These are phyloP conservation scores for Ephemerocybe angulata DNA, from an alignment of 768 basidiomycete genomes.

Conservation along the genomic window DNA sequence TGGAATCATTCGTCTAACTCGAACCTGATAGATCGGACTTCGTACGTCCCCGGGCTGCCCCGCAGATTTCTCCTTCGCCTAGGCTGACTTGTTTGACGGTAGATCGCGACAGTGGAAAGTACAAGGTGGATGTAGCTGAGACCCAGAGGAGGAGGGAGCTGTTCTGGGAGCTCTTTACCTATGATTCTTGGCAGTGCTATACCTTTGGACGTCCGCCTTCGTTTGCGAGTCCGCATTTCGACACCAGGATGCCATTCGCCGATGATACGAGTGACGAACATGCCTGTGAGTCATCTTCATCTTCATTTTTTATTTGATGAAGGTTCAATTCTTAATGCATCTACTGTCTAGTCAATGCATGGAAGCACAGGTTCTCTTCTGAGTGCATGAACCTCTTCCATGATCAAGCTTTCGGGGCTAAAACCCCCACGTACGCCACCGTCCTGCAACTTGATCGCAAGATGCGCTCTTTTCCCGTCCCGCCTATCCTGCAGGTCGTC, in stretches of 20 bases:
- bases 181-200: slow-evolving; percentile 57
- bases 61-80: neutral
- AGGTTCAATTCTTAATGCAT: neutral
- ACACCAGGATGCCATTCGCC: slow-evolving; percentile 57
- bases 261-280: slow-evolving; percentile 51
- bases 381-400: slow-evolving; percentile 69
- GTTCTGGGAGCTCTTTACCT: slow-evolving; percentile 63
- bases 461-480: slow-evolving; percentile 64
- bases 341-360: slow-evolving; percentile 47
- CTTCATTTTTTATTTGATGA: neutral
- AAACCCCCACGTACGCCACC: slow-evolving; percentile 63
- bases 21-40: slow-evolving; percentile 53
- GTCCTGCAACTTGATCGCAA: slow-evolving; percentile 66
- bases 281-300: slow-evolving; percentile 46
- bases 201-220: slow-evolving; percentile 71
- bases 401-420: slow-evolving; percentile 70
- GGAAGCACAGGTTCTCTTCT: slow-evolving; percentile 67
- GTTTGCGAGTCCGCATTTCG: slow-evolving; percentile 62
- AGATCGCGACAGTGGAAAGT: slow-evolving; percentile 72
- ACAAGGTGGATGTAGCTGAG: slow-evolving; percentile 57
- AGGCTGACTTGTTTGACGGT: slow-evolving; percentile 2
- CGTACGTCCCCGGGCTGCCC: slow-evolving; percentile 41
- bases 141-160: slow-evolving; percentile 60
- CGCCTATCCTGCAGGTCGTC: slow-evolving; percentile 60
- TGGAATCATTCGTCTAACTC: slow-evolving; percentile 10